Conservation (phyloP, 768 basidiomycete species). For the Suillus variegatus region DNA sequence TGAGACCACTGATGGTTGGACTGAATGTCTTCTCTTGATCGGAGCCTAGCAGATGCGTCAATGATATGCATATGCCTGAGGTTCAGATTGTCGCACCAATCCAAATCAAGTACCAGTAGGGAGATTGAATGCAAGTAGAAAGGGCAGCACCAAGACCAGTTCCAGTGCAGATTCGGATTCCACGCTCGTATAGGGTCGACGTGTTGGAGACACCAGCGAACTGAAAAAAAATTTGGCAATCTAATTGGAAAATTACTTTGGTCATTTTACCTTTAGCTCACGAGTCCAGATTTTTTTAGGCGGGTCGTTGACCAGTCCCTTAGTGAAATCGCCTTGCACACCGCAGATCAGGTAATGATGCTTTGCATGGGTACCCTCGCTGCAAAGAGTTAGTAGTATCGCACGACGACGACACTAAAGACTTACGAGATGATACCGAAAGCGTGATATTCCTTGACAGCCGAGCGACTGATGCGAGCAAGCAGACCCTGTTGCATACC, state of each 20-base stretch:
- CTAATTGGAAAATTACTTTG: conserved; percentile 6
- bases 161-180: conserved; percentile 81
- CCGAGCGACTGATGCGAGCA: conserved; percentile 69
- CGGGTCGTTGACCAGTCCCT: conserved; percentile 66
- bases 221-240: conserved; percentile 36
- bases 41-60: conserved; percentile 47
- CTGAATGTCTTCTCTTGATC: conserved; percentile 87
- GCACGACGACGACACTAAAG: background rate
- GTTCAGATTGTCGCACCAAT: conserved; percentile 45
- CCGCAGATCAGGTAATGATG: conserved; percentile 84
- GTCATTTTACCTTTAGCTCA: conserved; percentile 62
- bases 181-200: conserved; percentile 73
- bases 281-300: conserved; percentile 77
- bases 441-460: conserved; percentile 81
- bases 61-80: conserved; percentile 13
- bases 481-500: conserved; percentile 86
- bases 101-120: conserved; percentile 80
- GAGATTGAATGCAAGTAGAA: conserved; percentile 76
- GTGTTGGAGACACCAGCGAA: conserved; percentile 82
- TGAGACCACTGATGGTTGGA: conserved; percentile 73
- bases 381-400: conserved; percentile 41
- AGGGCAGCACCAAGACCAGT: conserved; percentile 81
- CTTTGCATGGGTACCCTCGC: conserved; percentile 71
- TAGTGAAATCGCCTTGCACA: conserved; percentile 82
- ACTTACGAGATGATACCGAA: conserved; percentile 77